phyloP scores from a whole-genome alignment of 257 asterid genomes.

The Primulina eburnea region DNA sequence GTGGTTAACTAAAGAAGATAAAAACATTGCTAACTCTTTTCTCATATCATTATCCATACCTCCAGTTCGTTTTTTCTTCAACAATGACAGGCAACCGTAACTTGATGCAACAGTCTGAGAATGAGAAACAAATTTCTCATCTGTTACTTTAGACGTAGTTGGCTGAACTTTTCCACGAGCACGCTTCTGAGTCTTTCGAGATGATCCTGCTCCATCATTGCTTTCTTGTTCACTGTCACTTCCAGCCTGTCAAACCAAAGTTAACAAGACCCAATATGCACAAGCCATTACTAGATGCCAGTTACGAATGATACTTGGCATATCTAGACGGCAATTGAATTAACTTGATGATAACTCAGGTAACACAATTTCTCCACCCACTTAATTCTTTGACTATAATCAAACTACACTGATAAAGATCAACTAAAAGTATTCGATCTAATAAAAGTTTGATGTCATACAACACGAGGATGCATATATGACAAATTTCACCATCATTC shows the following conservation, averaged over 20 bases:
- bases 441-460: neutral
- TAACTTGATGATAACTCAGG: neutral
- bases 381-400: neutral
- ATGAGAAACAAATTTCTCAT: constrained; percentile 37
- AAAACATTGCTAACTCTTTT: neutral
- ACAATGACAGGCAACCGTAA: constrained; percentile 53
- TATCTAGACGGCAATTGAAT: neutral
- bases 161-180: constrained; percentile 66
- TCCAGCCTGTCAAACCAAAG: constrained; percentile 56
- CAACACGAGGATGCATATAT: neutral
- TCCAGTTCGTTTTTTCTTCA: constrained; percentile 83
- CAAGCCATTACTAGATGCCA: neutral
- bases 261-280: neutral
- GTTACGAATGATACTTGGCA: neutral
- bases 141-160: constrained; percentile 49
- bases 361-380: neutral
- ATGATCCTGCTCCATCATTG: constrained; percentile 76
- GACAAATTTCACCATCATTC: neutral
- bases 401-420: neutral
- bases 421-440: neutral
- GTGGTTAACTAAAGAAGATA: constrained; percentile 7
- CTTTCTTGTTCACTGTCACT: constrained; percentile 59
- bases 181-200: constrained; percentile 72
- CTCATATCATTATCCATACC: constrained; percentile 46
- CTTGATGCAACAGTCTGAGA: constrained; percentile 48